Evolutionary conservation across 129 eudicot species (phyloP).

Genomic region (Tanacetum coccineum): DNA sequence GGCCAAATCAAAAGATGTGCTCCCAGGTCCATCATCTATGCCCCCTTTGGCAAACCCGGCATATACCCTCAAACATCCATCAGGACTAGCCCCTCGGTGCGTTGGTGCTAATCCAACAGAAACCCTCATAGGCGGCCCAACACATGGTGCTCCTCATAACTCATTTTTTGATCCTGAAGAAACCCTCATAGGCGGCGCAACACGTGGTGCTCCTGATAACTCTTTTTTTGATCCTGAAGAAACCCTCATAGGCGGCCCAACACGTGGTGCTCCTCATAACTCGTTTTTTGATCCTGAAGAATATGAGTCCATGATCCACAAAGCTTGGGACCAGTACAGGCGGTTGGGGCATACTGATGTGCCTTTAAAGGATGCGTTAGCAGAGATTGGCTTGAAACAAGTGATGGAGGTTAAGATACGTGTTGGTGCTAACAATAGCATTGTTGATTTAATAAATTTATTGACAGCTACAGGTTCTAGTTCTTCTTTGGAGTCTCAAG

Average conservation of each 20-base stretch:
- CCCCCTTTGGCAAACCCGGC: background rate
- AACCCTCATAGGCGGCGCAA: too few species aligned
- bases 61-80: background rate
- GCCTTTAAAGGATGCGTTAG: constrained; percentile 6
- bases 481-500: background rate
- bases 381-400: constrained; percentile 6
- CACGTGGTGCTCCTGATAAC: too few species aligned
- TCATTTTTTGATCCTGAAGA: background rate
- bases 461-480: background rate
- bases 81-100: background rate
- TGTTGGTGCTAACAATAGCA: constrained; percentile 14
- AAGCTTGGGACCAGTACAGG: constrained; percentile 11
- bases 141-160: constrained; percentile 5
- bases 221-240: too few species aligned
- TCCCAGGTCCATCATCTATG: background rate
- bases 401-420: constrained; percentile 1
- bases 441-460: constrained; percentile 7
- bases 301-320: constrained; percentile 24
- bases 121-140: constrained; percentile 1
- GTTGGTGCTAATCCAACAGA: background rate
- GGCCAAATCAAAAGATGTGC: background rate
- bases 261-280: constrained; percentile 6
- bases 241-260: background rate
- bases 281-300: background rate
- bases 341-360: constrained; percentile 9